Evolutionary conservation across 257 asterid genomes (phyloP).

Genomic region (Solanum etuberosum): DNA sequence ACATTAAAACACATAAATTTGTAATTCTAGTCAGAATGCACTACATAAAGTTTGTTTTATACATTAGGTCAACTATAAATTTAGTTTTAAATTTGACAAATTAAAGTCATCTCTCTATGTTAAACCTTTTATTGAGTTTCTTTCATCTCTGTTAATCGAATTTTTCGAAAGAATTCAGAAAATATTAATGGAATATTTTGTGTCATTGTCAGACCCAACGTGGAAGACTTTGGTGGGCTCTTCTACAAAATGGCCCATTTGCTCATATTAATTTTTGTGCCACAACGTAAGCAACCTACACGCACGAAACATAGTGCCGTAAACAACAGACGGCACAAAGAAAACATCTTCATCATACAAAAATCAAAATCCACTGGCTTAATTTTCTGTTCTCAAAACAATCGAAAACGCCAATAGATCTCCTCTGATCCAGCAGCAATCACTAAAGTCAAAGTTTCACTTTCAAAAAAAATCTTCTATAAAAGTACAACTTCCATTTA

Average conservation of each 20-base stretch:
- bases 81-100: not conserved
- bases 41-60: not conserved
- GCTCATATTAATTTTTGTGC: not conserved
- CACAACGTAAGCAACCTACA: not conserved
- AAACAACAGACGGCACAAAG: not conserved
- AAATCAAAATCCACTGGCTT: not conserved
- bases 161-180: too few species aligned
- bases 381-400: not conserved
- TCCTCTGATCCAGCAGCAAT: not conserved
- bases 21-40: not conserved
- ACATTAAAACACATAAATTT: not conserved
- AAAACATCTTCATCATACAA: not conserved
- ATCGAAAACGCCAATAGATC: not conserved
- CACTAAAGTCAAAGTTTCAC: not conserved
- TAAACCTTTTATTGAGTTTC: not conserved
- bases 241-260: not conserved
- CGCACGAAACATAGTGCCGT: not conserved
- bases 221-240: not conserved
- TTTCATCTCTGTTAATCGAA: not conserved
- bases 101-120: not conserved
- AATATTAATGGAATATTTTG: not conserved
- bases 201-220: not conserved
- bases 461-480: not conserved
- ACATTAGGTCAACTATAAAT: not conserved
- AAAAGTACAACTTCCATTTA: not conserved